Conservation (phyloP, 371 early-diverging fungal species). For the Syncephalastrum contaminatum region DNA sequence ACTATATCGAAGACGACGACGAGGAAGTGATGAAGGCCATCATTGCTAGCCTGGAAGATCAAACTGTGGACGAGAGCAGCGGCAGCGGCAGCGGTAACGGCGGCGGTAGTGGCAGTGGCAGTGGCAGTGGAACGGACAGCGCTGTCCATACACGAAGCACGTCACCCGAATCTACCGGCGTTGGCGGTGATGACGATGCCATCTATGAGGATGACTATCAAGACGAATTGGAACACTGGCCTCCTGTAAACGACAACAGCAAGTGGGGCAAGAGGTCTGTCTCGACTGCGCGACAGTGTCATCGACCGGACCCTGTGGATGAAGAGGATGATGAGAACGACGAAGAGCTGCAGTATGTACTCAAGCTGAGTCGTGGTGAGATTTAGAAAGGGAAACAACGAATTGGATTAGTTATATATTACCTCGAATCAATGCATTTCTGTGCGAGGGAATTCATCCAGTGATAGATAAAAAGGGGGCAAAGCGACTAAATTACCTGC, state of each 20-base stretch:
- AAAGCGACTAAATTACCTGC: no score
- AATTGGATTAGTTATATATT: no score
- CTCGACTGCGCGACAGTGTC: background rate
- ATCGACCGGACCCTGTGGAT: slow-evolving; percentile 6
- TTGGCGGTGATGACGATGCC: no score
- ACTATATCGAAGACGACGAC: slow-evolving; percentile 33
- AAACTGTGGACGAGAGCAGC: background rate
- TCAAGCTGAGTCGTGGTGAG: slow-evolving; percentile 40
- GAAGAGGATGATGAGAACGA: slow-evolving; percentile 32
- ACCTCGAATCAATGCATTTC: no score
- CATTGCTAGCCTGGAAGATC: slow-evolving; percentile 36
- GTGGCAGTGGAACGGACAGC: slow-evolving; percentile 3
- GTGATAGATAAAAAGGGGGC: no score
- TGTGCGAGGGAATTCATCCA: no score
- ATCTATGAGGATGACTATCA: no score
- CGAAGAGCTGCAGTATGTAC: slow-evolving; percentile 41
- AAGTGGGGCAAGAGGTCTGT: background rate
- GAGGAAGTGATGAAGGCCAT: slow-evolving; percentile 45
- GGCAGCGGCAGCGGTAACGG: slow-evolving; percentile 1
- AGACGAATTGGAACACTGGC: slow-evolving; percentile 3
- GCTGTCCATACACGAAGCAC: no score
- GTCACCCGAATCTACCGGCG: no score
- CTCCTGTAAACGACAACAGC: slow-evolving; percentile 8
- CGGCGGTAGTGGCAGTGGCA: slow-evolving; percentile 1
- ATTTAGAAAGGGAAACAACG: slow-evolving; percentile 15